Conservation (phyloP, 2,329 filamentous ascomycete genomes). For the Ophiostoma fasciatum region DNA sequence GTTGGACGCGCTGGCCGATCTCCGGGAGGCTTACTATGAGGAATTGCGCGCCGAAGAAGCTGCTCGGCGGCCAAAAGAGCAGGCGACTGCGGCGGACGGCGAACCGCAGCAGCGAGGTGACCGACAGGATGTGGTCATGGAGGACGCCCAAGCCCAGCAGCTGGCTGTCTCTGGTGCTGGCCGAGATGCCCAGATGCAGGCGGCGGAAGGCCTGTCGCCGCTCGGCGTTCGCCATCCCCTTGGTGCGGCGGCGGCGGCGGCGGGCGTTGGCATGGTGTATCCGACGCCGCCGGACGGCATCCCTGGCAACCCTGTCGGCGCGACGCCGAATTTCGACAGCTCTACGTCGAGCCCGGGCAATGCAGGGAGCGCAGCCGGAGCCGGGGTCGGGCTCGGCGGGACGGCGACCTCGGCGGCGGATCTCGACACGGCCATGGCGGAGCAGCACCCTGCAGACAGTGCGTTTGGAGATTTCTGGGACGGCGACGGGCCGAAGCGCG, state of each 20-base stretch:
- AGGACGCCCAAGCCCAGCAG: constrained; percentile 6
- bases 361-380: constrained; percentile 14
- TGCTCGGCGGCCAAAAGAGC: not conserved
- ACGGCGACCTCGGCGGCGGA: constrained; percentile 22
- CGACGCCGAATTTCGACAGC: constrained; percentile 42
- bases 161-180: constrained; percentile 1
- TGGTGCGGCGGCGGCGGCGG: constrained; percentile 17
- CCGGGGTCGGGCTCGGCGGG: too few relatives aligned
- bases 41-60: constrained; percentile 6
- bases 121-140: constrained; percentile 9
- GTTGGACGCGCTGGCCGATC: constrained; percentile 8
- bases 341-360: constrained; percentile 41
- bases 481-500: constrained; percentile 27
- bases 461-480: constrained; percentile 26
- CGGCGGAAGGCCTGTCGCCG: constrained; percentile 25
- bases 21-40: constrained; percentile 8
- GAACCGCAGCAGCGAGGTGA: constrained; percentile 1
- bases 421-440: constrained; percentile 21
- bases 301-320: constrained; percentile 34
- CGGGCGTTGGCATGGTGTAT: constrained; percentile 49
- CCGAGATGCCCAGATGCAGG: too few relatives aligned
- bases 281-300: constrained; percentile 57
- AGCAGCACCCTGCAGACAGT: constrained; percentile 13
- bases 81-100: not conserved
- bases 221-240: constrained; percentile 34